Evolutionary conservation across 1,284 basidiomycete genomes (phyloP), one percentile per base, ranked within the genome.

Genomic region (Hymenochaete sp.): DNA sequence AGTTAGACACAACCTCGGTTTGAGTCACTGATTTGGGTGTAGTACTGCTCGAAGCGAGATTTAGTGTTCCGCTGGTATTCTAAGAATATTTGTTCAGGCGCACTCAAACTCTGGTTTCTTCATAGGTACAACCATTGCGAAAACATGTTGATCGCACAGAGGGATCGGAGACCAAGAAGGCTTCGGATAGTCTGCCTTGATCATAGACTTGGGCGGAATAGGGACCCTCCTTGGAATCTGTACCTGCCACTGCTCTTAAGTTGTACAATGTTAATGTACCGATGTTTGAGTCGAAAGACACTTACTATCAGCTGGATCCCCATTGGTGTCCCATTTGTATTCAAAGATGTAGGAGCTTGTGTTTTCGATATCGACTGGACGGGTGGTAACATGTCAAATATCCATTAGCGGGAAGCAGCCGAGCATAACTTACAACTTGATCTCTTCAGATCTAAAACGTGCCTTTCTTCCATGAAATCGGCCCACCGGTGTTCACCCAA

Each of bases 221-320:
- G 16, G 6, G 18, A 37, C 40, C 37, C 42, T 38, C 1, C 24
- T 25, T 14, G 45, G 45, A 29, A 28, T 27, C 7, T 24, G 27
- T 18, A 42, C 45, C 25, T 26, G 22, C 45, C 45, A 47, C 38
- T 47, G 45, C 24, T 33, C 45, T 47, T 13, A 8, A 13, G 21
- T 26, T 25, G 28, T n/a, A 24, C 25, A 26, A 44, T 13, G 24
- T 44, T 25, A 25, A 10, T 36, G 11, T 11, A 18, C 22, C 2
- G 16, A 11, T 3, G 24, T n/a, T 16, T 13, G 13, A 10, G 18
- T 21, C 16, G 16, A 26, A 35, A 8, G 38, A 29, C 3, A 18
- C 13, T 40, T 28, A 47, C 45, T 38, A 24, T 47, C 45, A n/a
- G 31, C 45, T 9, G 45, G 45, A 18, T 47, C 39, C 13, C 45